Conservation (phyloP, 2,329 filamentous ascomycete species). For the Neodidymelliopsis sp. region DNA sequence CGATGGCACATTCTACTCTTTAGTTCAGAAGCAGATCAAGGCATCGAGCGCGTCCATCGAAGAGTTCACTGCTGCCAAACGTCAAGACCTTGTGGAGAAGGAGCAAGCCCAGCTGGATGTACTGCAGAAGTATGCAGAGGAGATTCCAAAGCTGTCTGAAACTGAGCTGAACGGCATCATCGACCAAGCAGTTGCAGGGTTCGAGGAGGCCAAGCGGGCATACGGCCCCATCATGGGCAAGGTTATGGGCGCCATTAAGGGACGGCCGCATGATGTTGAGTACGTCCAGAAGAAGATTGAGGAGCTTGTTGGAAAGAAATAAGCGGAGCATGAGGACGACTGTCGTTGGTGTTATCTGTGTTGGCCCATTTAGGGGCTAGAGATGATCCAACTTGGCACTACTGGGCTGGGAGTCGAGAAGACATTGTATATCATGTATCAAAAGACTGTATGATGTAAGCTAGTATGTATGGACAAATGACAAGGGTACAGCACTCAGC, state of each 20-base stretch:
- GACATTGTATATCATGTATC: constrained; percentile 12
- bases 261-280: constrained; percentile 69
- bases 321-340: too few species aligned
- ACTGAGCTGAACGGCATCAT: constrained; percentile 67
- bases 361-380: too few species aligned
- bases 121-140: constrained; percentile 69
- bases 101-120: constrained; percentile 72
- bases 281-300: constrained; percentile 69
- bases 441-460: constrained; percentile 4
- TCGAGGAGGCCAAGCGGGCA: constrained; percentile 58
- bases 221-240: constrained; percentile 71
- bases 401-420: too few species aligned
- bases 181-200: constrained; percentile 58
- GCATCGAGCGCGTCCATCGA: constrained; percentile 65
- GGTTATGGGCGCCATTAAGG: constrained; percentile 62
- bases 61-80: constrained; percentile 70
- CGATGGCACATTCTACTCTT: constrained; percentile 71
- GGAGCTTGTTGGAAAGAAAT: constrained; percentile 38
- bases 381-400: too few species aligned
- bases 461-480: neutral
- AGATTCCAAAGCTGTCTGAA: constrained; percentile 64
- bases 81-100: constrained; percentile 74
- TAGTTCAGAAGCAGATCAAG: constrained; percentile 71
- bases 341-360: too few species aligned
- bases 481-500: too few species aligned